phyloP scores from a whole-genome alignment of 2,329 filamentous ascomycete species.

The Dothiorella sarmentorum region DNA sequence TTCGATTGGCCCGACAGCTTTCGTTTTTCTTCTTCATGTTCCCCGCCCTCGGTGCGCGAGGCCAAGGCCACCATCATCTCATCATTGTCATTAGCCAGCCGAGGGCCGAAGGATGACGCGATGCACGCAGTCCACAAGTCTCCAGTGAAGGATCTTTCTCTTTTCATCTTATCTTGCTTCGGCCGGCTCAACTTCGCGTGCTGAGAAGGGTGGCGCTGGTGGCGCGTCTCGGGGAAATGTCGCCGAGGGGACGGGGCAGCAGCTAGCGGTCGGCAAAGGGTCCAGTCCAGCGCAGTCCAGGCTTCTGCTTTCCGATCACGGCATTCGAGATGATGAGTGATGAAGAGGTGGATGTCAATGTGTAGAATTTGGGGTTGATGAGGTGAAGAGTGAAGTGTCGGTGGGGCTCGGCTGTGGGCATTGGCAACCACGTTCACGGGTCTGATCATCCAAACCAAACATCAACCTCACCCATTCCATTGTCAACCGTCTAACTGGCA shows the following conservation, averaged over 20 bases:
- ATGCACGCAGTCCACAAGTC: background rate
- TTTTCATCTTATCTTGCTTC: background rate
- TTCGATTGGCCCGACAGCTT: background rate
- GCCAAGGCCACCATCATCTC: background rate
- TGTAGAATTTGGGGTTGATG: background rate
- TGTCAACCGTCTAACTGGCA: too few relatives aligned
- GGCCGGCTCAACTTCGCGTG: slow-evolving; percentile 1
- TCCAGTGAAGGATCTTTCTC: background rate
- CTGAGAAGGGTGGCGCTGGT: too few relatives aligned
- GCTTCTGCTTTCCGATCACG: background rate
- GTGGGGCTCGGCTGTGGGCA: background rate
- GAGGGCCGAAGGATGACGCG: background rate
- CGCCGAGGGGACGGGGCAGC: too few relatives aligned
- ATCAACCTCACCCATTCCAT: background rate
- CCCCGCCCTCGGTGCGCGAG: background rate
- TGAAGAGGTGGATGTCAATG: too few relatives aligned
- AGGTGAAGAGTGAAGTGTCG: background rate
- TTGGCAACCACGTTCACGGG: background rate
- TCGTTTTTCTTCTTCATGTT: background rate
- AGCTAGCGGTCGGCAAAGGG: too few relatives aligned
- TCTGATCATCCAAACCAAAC: background rate
- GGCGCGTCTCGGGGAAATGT: too few relatives aligned
- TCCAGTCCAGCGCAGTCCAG: too few relatives aligned
- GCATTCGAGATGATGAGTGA: too few relatives aligned
- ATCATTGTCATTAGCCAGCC: background rate